phyloP scores from a whole-genome alignment of 2,329 filamentous ascomycete species.

The Neurospora sp. region DNA sequence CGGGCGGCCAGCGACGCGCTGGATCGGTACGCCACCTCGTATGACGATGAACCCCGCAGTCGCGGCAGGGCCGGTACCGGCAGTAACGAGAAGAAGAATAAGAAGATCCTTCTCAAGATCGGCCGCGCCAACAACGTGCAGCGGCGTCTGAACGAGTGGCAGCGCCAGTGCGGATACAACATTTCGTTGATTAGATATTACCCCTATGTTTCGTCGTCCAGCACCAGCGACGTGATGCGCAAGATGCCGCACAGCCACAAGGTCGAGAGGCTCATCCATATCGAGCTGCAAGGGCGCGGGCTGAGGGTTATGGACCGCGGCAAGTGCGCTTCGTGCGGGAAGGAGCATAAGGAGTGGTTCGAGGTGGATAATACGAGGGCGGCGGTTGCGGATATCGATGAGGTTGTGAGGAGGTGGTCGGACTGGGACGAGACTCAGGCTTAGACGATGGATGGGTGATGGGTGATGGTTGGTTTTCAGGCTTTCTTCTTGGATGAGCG shows the following conservation, averaged over 20 bases:
- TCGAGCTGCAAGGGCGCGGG: slow-evolving; percentile 65
- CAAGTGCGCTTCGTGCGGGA: slow-evolving; percentile 68
- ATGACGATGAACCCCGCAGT: slow-evolving; percentile 1
- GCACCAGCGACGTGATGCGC: slow-evolving; percentile 33
- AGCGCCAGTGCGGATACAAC: slow-evolving; percentile 81
- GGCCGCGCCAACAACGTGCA: slow-evolving; percentile 73
- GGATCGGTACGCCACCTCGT: slow-evolving; percentile 32
- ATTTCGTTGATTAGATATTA: slow-evolving; percentile 86
- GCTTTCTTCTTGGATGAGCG: background rate
- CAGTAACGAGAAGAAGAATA: slow-evolving; percentile 25
- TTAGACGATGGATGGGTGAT: background rate
- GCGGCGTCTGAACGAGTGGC: slow-evolving; percentile 85
- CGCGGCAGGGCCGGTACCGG: slow-evolving; percentile 9
- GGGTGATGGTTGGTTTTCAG: background rate
- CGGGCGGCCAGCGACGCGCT: slow-evolving; percentile 47
- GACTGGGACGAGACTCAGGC: slow-evolving; percentile 58
- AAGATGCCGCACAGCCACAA: slow-evolving; percentile 81
- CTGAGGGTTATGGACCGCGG: slow-evolving; percentile 40
- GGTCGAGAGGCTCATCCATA: slow-evolving; percentile 81
- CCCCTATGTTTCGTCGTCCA: slow-evolving; percentile 55
- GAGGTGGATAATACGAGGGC: slow-evolving; percentile 67
- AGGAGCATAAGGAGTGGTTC: slow-evolving; percentile 91
- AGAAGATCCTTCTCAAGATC: slow-evolving; percentile 60
- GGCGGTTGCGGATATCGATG: slow-evolving; percentile 55
- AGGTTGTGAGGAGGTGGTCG: slow-evolving; percentile 69